Conservation (phyloP, 345 rosid genomes). For the Isatis tinctoria region DNA sequence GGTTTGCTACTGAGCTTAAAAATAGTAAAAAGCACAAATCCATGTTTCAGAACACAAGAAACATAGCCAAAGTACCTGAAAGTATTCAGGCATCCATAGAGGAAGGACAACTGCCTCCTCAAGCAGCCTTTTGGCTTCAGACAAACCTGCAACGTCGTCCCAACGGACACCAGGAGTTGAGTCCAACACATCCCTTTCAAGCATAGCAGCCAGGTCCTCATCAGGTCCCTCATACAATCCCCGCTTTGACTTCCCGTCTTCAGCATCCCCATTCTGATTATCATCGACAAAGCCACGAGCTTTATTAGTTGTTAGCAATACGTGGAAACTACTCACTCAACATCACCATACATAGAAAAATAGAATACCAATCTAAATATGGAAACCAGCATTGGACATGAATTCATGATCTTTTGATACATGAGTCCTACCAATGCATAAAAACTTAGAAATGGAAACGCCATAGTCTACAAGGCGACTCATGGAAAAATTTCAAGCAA, state of each 20-base stretch:
- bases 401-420: constrained; percentile 1
- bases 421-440: neutral
- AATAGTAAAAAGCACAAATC: neutral
- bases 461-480: neutral
- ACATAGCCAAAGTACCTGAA: constrained; percentile 57
- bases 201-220: constrained; percentile 94
- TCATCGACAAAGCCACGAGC: constrained; percentile 15
- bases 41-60: neutral
- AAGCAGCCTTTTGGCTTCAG: constrained; percentile 95
- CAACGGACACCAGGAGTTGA: constrained; percentile 95
- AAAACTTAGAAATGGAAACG: neutral
- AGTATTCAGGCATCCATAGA: constrained; percentile 99
- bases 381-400: neutral
- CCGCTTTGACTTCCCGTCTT: constrained; percentile 85
- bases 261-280: constrained; percentile 80
- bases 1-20: neutral
- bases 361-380: neutral
- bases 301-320: neutral
- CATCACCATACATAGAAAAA: neutral
- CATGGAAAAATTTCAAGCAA: neutral
- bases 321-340: neutral
- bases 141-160: constrained; percentile 99
- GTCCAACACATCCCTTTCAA: constrained; percentile 99
- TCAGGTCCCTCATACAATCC: constrained; percentile 96
- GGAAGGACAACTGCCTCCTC: constrained; percentile 99